phyloP scores from a whole-genome alignment of 2,329 filamentous ascomycete genomes.

The Talaromyces sp. region DNA sequence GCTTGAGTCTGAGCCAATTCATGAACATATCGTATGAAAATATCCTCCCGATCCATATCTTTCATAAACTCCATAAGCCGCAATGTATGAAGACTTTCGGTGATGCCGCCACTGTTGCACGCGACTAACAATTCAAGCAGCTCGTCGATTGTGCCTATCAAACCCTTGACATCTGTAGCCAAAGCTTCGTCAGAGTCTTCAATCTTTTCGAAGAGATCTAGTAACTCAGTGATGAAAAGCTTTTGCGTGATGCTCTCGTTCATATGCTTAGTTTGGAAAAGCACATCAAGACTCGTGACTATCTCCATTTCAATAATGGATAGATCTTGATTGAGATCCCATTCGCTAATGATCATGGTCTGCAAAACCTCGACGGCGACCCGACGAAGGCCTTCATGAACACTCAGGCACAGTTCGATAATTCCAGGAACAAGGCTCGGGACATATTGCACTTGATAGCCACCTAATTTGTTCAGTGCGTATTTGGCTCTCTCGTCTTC shows the following conservation, averaged over 20 bases:
- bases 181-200: constrained; percentile 69
- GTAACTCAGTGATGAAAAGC: constrained; percentile 81
- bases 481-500: constrained; percentile 75
- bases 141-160: constrained; percentile 83
- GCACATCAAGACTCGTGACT: constrained; percentile 85
- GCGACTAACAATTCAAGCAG: constrained; percentile 87
- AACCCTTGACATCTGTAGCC: constrained; percentile 70
- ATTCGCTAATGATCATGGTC: constrained; percentile 98
- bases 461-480: constrained; percentile 79
- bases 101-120: constrained; percentile 72
- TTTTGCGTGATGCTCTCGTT: constrained; percentile 90
- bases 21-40: constrained; percentile 94
- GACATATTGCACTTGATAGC: constrained; percentile 98
- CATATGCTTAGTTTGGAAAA: constrained; percentile 85
- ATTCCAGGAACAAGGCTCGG: constrained; percentile 87
- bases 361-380: constrained; percentile 92
- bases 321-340: constrained; percentile 90
- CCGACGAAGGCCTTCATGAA: constrained; percentile 83
- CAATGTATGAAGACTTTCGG: constrained; percentile 84
- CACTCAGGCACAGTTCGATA: constrained; percentile 89
- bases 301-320: constrained; percentile 92
- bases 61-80: constrained; percentile 93
- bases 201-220: constrained; percentile 74
- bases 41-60: constrained; percentile 95
- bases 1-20: constrained; percentile 79